Conservation (phyloP, 148 eudicot species). For the Bassia scoparia region DNA sequence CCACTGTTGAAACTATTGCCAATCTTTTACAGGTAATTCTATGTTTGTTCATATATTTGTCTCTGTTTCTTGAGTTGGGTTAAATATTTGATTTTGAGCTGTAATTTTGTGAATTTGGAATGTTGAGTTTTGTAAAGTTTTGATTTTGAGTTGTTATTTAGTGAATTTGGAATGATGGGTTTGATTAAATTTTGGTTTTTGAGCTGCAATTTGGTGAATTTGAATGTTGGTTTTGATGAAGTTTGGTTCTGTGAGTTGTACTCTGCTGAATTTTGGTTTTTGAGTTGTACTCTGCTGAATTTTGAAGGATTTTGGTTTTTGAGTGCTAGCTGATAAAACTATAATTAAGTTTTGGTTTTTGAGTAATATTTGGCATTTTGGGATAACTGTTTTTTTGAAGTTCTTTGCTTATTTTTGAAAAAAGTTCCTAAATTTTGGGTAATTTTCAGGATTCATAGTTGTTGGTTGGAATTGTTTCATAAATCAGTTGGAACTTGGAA, state of each 20-base stretch:
- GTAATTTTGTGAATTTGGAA: not conserved
- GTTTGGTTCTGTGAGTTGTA: not conserved
- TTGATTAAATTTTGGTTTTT: not conserved
- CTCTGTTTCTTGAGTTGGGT: too few relatives aligned
- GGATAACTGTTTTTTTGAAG: not conserved
- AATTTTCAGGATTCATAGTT: not conserved
- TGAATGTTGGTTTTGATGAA: not conserved
- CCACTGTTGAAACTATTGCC: constrained; percentile 94
- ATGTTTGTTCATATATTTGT: not conserved
- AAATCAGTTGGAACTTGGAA: not conserved
- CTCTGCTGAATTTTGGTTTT: not conserved
- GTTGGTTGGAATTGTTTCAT: not conserved
- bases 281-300: not conserved
- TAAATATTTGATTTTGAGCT: not conserved
- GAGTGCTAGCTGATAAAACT: not conserved
- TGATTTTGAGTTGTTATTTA: not conserved
- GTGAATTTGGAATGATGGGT: not conserved
- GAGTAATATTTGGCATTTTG: not conserved
- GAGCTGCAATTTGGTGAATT: not conserved
- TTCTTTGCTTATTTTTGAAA: not conserved
- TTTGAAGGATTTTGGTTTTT: not conserved
- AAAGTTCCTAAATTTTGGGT: not conserved
- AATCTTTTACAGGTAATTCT: constrained; percentile 72
- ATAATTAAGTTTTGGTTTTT: not conserved
- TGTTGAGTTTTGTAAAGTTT: not conserved